Evolutionary conservation across 257 asterid genomes (phyloP).

Genomic region (Gardenia jasminoides): DNA sequence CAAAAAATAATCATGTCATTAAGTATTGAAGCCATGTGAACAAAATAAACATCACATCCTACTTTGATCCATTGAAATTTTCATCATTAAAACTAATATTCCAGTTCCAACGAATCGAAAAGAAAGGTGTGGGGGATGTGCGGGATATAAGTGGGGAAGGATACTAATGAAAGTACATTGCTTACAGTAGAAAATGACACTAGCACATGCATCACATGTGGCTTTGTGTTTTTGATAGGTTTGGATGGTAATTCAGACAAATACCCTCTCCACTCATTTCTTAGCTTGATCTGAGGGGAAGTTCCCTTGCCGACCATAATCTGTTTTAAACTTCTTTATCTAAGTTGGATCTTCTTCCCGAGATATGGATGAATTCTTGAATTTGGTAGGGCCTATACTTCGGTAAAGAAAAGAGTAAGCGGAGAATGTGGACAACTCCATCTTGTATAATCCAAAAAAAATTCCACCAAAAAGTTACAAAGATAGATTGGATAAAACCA

Average conservation of each 20-base stretch:
- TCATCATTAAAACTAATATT: neutral
- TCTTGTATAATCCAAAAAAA: too few relatives aligned
- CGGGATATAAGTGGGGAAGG: neutral
- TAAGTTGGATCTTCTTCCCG: too few relatives aligned
- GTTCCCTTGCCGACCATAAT: neutral
- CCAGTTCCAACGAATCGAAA: neutral
- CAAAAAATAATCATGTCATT: too few relatives aligned
- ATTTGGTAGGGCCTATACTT: neutral
- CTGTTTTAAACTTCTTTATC: too few relatives aligned
- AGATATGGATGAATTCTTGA: neutral
- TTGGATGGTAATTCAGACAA: neutral
- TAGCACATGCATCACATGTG: slow-evolving; percentile 18
- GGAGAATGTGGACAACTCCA: too few relatives aligned
- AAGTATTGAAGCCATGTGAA: too few relatives aligned
- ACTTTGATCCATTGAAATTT: neutral
- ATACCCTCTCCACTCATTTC: slow-evolving; percentile 6
- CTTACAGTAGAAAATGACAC: neutral
- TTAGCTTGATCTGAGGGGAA: neutral
- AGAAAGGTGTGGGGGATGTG: neutral
- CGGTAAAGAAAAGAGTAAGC: too few relatives aligned
- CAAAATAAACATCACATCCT: too few relatives aligned
- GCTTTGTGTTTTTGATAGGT: neutral
- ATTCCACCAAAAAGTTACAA: too few relatives aligned
- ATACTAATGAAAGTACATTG: neutral
- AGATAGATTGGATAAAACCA: too few relatives aligned